Conservation (phyloP, 2,329 filamentous ascomycete genomes). For the Alternaria atra region DNA sequence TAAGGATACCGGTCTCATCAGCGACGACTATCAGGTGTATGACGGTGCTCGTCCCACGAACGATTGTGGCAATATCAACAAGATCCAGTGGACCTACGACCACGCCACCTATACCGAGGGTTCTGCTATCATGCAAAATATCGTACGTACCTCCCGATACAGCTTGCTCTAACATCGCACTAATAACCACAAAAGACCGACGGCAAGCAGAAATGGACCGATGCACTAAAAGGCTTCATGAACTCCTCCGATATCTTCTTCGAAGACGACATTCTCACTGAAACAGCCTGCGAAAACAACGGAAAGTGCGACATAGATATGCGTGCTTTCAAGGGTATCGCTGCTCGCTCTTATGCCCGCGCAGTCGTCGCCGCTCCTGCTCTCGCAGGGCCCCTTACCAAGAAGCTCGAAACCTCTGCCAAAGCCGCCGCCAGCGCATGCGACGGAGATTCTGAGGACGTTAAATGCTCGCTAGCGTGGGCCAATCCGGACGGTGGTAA, state of each 20-base stretch:
- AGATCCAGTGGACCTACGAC: conserved; percentile 62
- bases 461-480: background rate
- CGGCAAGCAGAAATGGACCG: conserved; percentile 33
- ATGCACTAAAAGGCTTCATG: conserved; percentile 28
- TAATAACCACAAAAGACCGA: conserved; percentile 28
- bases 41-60: conserved; percentile 55
- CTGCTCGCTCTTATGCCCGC: conserved; percentile 32
- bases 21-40: conserved; percentile 58
- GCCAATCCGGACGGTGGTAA: background rate
- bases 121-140: conserved; percentile 61
- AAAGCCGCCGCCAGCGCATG: conserved; percentile 32
- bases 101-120: conserved; percentile 60
- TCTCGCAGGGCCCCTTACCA: conserved; percentile 21
- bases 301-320: conserved; percentile 69
- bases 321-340: conserved; percentile 68
- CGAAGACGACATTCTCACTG: conserved; percentile 68
- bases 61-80: conserved; percentile 60
- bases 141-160: conserved; percentile 39
- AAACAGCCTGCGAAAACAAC: conserved; percentile 69
- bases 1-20: conserved; percentile 57
- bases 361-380: conserved; percentile 32
- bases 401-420: conserved; percentile 31
- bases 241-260: conserved; percentile 50
- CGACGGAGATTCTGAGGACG: background rate
- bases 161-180: background rate